Evolutionary conservation across 352 stramenopile species (phyloP), one percentile per base, ranked within the genome.

Genomic region (Phytopythium vexans): DNA sequence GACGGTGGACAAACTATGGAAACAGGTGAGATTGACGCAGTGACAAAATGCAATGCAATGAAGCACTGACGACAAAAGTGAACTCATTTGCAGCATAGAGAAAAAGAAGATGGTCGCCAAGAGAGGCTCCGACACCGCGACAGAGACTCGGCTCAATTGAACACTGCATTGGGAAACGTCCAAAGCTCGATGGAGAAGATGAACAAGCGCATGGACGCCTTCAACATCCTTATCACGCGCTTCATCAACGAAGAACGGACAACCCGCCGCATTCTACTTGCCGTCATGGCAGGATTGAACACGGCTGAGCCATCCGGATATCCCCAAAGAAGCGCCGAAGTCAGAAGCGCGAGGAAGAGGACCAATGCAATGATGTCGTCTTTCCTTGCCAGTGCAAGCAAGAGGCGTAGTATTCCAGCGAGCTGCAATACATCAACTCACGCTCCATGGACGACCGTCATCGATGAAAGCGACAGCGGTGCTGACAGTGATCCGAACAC

Each of bases 21-120:
- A 70, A 42, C 66, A 78, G 69, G 69, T 78, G 43, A 34, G 48
- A 27, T 63, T 31, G 69, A 41, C 8, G 51, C 36, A 40, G 12
- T 41, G 15, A 40, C 8, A 40, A 15, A 40, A 41, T 32, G 4
- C 16, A 15, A 46, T n/a, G 7, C 6, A 15, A 35, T 34, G 16
- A 47, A 31, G 12, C 12, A 2, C 21, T 27, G 21, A 27, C 21
- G 21, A 27, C 39, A 11, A 49, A 15, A 7, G 6, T 33, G 5
- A 11, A 10, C 5, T n/a, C 16, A 14, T 10, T 47, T 11, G 3
- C 14, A 15, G 6, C 39, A 41, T n/a, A 35, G 4, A 8, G 37
- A 39, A 42, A 31, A 58, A 54, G 43, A 58, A 54, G 43, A 41
- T 62, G 36, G 15, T 33, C n/a, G 40, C 41, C 8, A 61, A 70